Base-by-base conservation (phyloP, 148 eudicot genomes). In the Hydrangea macrophylla region DNA sequence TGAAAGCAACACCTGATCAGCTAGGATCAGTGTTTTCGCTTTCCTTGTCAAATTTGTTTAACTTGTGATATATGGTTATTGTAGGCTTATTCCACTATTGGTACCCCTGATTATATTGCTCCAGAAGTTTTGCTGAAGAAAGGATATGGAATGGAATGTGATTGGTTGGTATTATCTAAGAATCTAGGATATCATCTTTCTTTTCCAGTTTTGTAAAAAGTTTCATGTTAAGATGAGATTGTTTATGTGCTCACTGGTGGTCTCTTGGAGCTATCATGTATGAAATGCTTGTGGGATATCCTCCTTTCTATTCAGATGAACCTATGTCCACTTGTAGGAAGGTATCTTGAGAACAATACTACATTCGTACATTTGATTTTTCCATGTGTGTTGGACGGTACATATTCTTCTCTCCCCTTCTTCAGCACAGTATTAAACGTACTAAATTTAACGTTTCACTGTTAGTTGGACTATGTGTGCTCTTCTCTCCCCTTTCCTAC, bases 101-200 rank as follows among this genome's bases (percentile, higher is more conserved):
- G 98, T 48, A 94, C 98, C 33, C 98, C 98, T 62, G 98, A 94
- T 79, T 94, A 94, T 75, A 94, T 94, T 78, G 98, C 98, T 69
- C 98, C 98, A 55, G 98, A 94, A 85, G 98, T 94, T 72, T 76
- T 94, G 72, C 79, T 94, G 70, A 94, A 94, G 86, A 94, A 88
- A 82, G 98, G 98, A 74, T 94, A 94, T 75, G 98, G 97, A 75
- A 88, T 90, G 97, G 98, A 94, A 78, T 94, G 98, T 74, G 98
- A 94, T 81, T 94, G 98, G 98, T 94, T 72, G 68, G 92, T 71
- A 69, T 80, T 42, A 72, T 24, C 55, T 22, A 18, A 63, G 64
- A 60, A 12, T 64, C 2, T 72, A 42, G n/a, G 53, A 48, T 71
- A 26, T 32, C 7, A 15, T 20, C 26, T 58, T 64, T 22, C 18